Base-by-base conservation (phyloP, 768 basidiomycete genomes). In the Steccherinum ochraceum region DNA sequence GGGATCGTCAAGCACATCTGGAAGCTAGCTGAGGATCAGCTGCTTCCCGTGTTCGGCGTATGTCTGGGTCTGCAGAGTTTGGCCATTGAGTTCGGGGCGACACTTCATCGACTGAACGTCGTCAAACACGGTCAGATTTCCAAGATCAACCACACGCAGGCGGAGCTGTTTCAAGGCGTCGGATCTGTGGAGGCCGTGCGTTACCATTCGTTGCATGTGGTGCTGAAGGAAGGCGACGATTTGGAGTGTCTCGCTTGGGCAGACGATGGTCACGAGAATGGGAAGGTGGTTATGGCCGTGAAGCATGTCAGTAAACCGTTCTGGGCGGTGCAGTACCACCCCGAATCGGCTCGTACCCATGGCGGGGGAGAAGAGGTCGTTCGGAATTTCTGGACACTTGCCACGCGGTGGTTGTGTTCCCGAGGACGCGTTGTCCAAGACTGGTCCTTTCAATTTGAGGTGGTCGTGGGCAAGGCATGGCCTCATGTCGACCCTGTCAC, bases 301-400 rank as follows among this genome's bases (percentile, higher is more conserved):
- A 77, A 74, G 55, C 90, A 93, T 62, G 71, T 56, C 46, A 65
- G 58, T 20, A 76, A 73, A 53, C 89, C 90, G 3, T 88, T 89
- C 60, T 92, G 86, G 84, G 89, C 86, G 3, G 90, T 93, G 20
- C 90, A 93, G 61, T 93, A 92, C 63, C 90, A 93, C 62, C 90
- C 90, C 4, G 90, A 92, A 62, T 92, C 89, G 3, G 79, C 86
- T 3, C 75, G 85, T 57, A 92, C 89, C 2, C 69, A 72, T 40
- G 78, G 76, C 2, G 86, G 84, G 4, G 89, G 89, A 1, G 59
- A 75, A n/a, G 75, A 83, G 50, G 79, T 89, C 13, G 55, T 91
- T 50, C 65, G 64, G 19, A 92, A 89, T 64, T 91, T 91, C 61
- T 91, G 86, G 86, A 64, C 66, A 20, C 70, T 89, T 18, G 82